These are phyloP conservation scores for Pichia sp. DNA, from an alignment of 1,139 yeast genomes.

Conservation along the genomic window DNA sequence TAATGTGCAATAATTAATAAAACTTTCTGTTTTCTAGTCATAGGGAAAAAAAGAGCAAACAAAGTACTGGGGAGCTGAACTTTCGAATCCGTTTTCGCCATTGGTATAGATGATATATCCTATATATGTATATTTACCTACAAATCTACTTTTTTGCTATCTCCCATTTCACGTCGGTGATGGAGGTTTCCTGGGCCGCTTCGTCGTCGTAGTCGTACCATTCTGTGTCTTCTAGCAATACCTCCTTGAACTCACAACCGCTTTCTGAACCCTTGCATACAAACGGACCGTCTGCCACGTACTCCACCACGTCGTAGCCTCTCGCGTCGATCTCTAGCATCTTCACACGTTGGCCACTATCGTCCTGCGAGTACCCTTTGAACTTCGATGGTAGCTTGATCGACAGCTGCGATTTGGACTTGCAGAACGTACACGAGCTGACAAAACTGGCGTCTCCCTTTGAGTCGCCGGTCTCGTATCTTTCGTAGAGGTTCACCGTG, in stretches of 20 bases:
- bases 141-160: not conserved
- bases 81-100: no score
- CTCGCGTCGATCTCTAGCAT: slow-evolving; percentile 76
- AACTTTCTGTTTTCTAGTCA: slow-evolving; percentile 14
- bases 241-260: slow-evolving; percentile 34
- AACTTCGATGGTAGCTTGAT: slow-evolving; percentile 25
- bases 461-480: slow-evolving; percentile 62
- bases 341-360: slow-evolving; percentile 36
- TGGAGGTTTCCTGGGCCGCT: slow-evolving; percentile 73
- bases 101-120: no score
- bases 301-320: slow-evolving; percentile 71
- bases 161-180: slow-evolving; percentile 68
- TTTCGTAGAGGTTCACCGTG: slow-evolving; percentile 58
- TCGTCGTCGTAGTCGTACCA: slow-evolving; percentile 96
- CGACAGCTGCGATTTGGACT: slow-evolving; percentile 23
- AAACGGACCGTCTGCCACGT: slow-evolving; percentile 64
- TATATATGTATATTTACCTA: no score
- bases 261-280: slow-evolving; percentile 54
- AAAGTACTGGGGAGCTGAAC: not conserved
- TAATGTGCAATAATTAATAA: slow-evolving; percentile 18
- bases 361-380: slow-evolving; percentile 34
- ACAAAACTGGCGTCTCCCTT: slow-evolving; percentile 83
- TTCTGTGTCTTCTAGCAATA: slow-evolving; percentile 76
- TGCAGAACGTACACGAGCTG: slow-evolving; percentile 67
- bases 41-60: no score